These are phyloP conservation scores for Ganoderma leucocontextum DNA, from an alignment of 1,284 basidiomycete species.

Conservation along the genomic window DNA sequence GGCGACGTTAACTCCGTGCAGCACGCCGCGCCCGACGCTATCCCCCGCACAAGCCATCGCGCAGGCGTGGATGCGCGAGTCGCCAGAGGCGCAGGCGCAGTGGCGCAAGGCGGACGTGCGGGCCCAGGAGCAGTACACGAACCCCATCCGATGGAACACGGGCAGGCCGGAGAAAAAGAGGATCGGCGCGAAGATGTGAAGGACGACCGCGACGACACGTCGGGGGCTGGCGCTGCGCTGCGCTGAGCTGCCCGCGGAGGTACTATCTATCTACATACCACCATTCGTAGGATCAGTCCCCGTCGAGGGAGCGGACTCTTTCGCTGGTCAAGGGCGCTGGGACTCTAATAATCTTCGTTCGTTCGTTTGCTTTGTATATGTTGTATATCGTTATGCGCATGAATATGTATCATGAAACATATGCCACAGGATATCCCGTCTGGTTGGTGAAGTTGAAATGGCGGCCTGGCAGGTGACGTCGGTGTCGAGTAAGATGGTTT, in stretches of 20 bases:
- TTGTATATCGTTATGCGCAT: slow-evolving; percentile 27
- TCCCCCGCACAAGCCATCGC: slow-evolving; percentile 70
- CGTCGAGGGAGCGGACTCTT: slow-evolving; percentile 35
- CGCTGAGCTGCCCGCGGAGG: neutral
- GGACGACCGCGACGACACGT: slow-evolving; percentile 15
- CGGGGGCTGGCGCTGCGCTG: neutral
- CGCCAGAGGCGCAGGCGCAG: slow-evolving; percentile 59
- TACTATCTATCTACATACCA: slow-evolving; percentile 2
- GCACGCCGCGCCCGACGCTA: slow-evolving; percentile 39
- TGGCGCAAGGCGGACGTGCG: slow-evolving; percentile 61
- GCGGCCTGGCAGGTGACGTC: neutral
- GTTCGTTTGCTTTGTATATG: slow-evolving; percentile 29
- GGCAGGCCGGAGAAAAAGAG: slow-evolving; percentile 28
- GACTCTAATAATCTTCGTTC: slow-evolving; percentile 35
- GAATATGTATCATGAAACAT: slow-evolving; percentile 20
- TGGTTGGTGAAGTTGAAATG: neutral
- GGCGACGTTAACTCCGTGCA: slow-evolving; percentile 14
- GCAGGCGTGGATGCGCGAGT: slow-evolving; percentile 69
- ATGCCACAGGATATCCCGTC: neutral
- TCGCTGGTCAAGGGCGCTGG: slow-evolving; percentile 32
- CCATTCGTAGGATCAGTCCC: slow-evolving; percentile 32
- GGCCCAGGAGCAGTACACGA: slow-evolving; percentile 50
- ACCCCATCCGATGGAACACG: slow-evolving; percentile 38
- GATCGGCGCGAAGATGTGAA: slow-evolving; percentile 30
- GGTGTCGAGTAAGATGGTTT: slow-evolving; percentile 1